Percentiles rank a stretch among this genome's conserved stretches.
Conservation (phyloP, 495 filamentous ascomycete genomes). For the Antarctomyces pellizariae region DNA sequence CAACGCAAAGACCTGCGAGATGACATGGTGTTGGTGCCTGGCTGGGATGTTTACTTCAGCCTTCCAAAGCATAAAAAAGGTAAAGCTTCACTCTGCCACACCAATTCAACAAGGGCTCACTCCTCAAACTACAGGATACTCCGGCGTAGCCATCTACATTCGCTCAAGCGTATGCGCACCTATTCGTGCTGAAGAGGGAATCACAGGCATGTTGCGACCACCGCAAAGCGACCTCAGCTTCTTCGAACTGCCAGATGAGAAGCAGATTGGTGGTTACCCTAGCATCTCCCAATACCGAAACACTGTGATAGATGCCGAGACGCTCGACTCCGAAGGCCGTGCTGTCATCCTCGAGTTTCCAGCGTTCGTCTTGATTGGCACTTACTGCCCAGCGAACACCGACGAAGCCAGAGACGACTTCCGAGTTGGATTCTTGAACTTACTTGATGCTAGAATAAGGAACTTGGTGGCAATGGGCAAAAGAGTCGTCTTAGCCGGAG, state of each 20-base stretch:
- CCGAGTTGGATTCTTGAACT: slow-evolving; percentile 52
- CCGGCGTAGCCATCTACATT: slow-evolving; percentile 87
- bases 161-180: slow-evolving; percentile 72
- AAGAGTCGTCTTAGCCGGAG: slow-evolving; percentile 60
- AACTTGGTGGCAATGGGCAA: slow-evolving; percentile 69
- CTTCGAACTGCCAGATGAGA: slow-evolving; percentile 47
- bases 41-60: slow-evolving; percentile 95
- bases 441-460: slow-evolving; percentile 59
- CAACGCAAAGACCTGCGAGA: slow-evolving; percentile 82
- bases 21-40: slow-evolving; percentile 87
- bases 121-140: slow-evolving; percentile 45
- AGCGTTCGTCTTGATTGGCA: slow-evolving; percentile 77
- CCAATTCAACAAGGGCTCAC: not conserved
- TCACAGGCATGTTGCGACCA: slow-evolving; percentile 59
- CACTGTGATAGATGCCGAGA: slow-evolving; percentile 36
- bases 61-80: slow-evolving; percentile 86
- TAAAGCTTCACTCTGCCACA: slow-evolving; percentile 13
- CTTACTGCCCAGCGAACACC: slow-evolving; percentile 72
- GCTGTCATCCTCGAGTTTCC: slow-evolving; percentile 89
- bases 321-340: slow-evolving; percentile 76
- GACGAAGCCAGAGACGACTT: slow-evolving; percentile 73
- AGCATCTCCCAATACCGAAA: slow-evolving; percentile 34
- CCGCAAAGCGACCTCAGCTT: slow-evolving; percentile 56
- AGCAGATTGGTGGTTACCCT: slow-evolving; percentile 86
- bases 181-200: slow-evolving; percentile 80